Evolutionary conservation across 345 rosid genomes (phyloP).

Genomic region (Hypericum perforatum): DNA sequence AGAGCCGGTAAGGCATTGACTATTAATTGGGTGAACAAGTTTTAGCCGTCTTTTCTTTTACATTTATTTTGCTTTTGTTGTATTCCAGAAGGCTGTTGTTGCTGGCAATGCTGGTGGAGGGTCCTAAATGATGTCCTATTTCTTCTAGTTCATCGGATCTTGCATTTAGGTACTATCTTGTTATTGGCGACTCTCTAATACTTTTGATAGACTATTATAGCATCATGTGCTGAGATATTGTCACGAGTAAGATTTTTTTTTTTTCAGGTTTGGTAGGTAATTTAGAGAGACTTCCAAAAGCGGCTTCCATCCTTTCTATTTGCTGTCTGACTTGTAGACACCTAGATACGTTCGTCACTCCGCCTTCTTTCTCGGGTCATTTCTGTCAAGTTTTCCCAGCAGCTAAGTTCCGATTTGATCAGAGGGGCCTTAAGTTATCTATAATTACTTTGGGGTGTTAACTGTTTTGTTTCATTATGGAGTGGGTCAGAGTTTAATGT

Average conservation of each 20-base stretch:
- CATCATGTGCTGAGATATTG: background rate
- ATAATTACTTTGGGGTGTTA: slow-evolving; percentile 35
- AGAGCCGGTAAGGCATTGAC: slow-evolving; percentile 30
- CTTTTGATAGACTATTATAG: too few relatives aligned
- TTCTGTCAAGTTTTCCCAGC: slow-evolving; percentile 3
- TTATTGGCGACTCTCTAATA: background rate
- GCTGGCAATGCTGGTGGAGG: slow-evolving; percentile 54
- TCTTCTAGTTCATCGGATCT: slow-evolving; percentile 29
- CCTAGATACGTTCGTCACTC: slow-evolving; percentile 21
- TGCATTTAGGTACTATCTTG: slow-evolving; percentile 4
- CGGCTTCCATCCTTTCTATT: slow-evolving; percentile 27
- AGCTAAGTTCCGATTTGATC: slow-evolving; percentile 17
- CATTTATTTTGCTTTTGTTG: background rate
- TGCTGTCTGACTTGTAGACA: slow-evolving; percentile 20
- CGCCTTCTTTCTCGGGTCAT: slow-evolving; percentile 8
- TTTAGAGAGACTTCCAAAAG: slow-evolving; percentile 27
- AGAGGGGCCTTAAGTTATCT: slow-evolving; percentile 40
- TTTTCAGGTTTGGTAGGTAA: slow-evolving; percentile 55
- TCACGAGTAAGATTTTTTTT: slow-evolving; percentile 3
- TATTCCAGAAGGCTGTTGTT: slow-evolving; percentile 52
- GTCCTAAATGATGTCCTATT: slow-evolving; percentile 25
- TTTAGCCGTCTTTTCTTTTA: slow-evolving; percentile 6
- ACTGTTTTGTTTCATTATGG: slow-evolving; percentile 14
- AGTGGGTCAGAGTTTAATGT: too few relatives aligned
- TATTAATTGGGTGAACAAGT: background rate